Base-by-base conservation (phyloP, 2,329 filamentous ascomycete genomes). In the Fusarium acutatum region DNA sequence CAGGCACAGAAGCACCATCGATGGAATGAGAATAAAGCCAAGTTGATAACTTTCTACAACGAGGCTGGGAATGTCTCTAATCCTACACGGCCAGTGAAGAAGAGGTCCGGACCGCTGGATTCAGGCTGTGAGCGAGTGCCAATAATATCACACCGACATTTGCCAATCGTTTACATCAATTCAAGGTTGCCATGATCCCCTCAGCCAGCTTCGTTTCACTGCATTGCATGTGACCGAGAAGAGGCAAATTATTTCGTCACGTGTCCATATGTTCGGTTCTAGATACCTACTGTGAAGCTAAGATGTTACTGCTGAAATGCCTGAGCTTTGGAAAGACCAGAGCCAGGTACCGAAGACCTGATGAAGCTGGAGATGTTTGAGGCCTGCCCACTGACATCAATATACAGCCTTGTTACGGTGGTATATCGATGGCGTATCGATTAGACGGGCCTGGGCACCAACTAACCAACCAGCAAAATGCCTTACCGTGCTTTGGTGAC, bases 141-240 rank as follows among this genome's bases (percentile, higher is more conserved):
- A 71, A 69, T 62, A 61, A 63, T 60, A 72, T 57, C 72, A 75
- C 75, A 77, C 75, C 75, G 75, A 77, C 75, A 76, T 73, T 76
- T 77, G 72, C 60, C 67, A 67, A 72, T 69, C 46, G 65, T 75
- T 67, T 57, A 60, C 68, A 60, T 52, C 40, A 57, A 72, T 67
- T 54, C 62, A 72, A 64, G 56, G 56, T 41, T 64, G 41, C 47
- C 49, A 37, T 37, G n/a, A 49, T 49, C 32, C 32, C 50, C 34
- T 35, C 37, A 52, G 24, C 57, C 62, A 58, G 53, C 57, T 63
- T 67, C 44, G 62, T 56, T 60, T 64, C 71, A 60, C 52, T 53
- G 58, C 54, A 30, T 66, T 58, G 67, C 68, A 71, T 66, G 61
- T 71, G 64, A 62, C 59, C 62, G 60, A 66, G 65, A 71, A 59